These are phyloP conservation scores for Lyophyllum shimeji DNA, from an alignment of 768 basidiomycete genomes.

Conservation along the genomic window DNA sequence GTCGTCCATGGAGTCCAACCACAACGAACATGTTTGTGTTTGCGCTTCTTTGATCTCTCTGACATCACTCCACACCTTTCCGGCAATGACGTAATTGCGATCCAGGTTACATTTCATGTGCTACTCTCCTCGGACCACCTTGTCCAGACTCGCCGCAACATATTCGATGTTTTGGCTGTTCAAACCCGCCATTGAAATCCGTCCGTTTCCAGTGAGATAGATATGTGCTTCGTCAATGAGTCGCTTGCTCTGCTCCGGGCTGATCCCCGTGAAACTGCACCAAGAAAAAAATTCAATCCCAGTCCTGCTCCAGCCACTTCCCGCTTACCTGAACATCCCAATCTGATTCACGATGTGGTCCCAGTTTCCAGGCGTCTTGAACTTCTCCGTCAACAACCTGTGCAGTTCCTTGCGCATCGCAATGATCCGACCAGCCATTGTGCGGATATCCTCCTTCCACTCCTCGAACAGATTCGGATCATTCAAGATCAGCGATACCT, in stretches of 20 bases:
- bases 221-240: conserved; percentile 75
- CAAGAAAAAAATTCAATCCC: background rate
- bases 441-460: conserved; percentile 88
- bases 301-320: background rate
- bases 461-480: conserved; percentile 71
- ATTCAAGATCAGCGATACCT: conserved; percentile 85
- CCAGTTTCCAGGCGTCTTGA: conserved; percentile 92
- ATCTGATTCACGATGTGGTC: conserved; percentile 95
- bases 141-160: conserved; percentile 71
- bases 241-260: conserved; percentile 58
- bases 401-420: conserved; percentile 83
- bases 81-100: conserved; percentile 22
- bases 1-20: conserved; percentile 11
- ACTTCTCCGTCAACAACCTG: conserved; percentile 68
- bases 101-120: conserved; percentile 3
- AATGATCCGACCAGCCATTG: conserved; percentile 94
- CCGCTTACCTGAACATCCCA: conserved; percentile 89
- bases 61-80: conserved; percentile 31
- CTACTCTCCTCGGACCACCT: conserved; percentile 43
- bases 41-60: conserved; percentile 19
- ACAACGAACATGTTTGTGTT: conserved; percentile 17
- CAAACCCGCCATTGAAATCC: conserved; percentile 94
- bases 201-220: conserved; percentile 83
- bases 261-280: conserved; percentile 82
- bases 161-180: conserved; percentile 78